phyloP scores from a whole-genome alignment of 1,284 basidiomycete genomes.

The Melanopsichium pennsylvanicum region DNA sequence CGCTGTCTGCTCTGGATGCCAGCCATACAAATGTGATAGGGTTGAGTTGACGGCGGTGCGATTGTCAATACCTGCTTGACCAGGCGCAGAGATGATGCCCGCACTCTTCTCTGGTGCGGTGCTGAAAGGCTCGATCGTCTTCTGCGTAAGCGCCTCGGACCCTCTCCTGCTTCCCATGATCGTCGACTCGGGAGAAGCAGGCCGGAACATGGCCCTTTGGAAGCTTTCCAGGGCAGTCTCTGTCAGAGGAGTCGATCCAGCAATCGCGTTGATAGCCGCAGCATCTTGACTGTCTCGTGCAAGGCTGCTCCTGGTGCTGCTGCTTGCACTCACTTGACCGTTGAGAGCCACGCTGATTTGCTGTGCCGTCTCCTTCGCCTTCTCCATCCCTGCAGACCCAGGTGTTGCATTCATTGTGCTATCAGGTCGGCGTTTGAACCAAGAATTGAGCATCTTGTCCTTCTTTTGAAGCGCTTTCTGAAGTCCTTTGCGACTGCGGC shows the following conservation, averaged over 20 bases:
- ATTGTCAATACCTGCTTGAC: conserved; percentile 2
- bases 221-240: conserved; percentile 31
- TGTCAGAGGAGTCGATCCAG: conserved; percentile 23
- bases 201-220: conserved; percentile 24
- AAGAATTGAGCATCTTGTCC: conserved; percentile 48
- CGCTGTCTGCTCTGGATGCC: conserved; percentile 15
- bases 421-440: conserved; percentile 46
- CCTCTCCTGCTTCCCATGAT: conserved; percentile 43
- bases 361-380: conserved; percentile 1
- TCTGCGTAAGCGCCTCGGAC: conserved; percentile 42
- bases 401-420: neutral
- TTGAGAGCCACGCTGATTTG: neutral
- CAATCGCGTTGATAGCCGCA: neutral
- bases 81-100: too few species aligned
- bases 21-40: conserved; percentile 34
- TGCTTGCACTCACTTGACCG: conserved; percentile 2
- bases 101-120: neutral
- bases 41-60: conserved; percentile 17
- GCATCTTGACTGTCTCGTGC: neutral
- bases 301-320: neutral
- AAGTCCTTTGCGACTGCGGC: conserved; percentile 31
- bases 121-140: conserved; percentile 13
- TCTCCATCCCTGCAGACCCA: conserved; percentile 1
- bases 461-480: conserved; percentile 39
- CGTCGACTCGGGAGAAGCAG: conserved; percentile 40